phyloP scores from a whole-genome alignment of 2,329 filamentous ascomycete species.

The Fragosphaeria purpurea region DNA sequence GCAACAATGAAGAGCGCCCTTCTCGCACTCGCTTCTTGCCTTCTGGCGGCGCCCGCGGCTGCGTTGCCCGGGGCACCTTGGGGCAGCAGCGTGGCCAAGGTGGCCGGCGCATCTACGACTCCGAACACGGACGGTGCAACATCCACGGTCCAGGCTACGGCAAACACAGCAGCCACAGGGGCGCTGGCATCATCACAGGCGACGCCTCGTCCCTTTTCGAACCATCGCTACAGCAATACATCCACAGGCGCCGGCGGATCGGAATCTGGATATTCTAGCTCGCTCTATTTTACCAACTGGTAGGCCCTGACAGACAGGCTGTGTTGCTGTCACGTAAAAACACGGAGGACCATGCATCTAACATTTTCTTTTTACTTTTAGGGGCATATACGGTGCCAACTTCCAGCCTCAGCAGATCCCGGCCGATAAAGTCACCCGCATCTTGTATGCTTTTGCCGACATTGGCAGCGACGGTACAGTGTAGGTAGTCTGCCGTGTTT shows the following conservation, averaged over 20 bases:
- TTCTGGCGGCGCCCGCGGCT: too few species aligned
- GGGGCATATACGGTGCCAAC: constrained; percentile 32
- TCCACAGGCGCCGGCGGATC: background rate
- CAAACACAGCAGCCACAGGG: too few species aligned
- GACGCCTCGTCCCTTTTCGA: too few species aligned
- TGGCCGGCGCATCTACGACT: too few species aligned
- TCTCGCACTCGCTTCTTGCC: too few species aligned
- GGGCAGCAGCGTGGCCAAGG: too few species aligned
- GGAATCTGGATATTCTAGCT: constrained; percentile 23
- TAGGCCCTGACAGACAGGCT: constrained; percentile 17
- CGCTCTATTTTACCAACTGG: constrained; percentile 47
- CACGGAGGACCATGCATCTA: background rate
- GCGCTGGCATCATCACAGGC: too few species aligned
- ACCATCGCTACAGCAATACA: background rate
- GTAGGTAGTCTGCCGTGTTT: constrained; percentile 20
- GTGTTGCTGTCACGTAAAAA: too few species aligned
- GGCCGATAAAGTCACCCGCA: constrained; percentile 58
- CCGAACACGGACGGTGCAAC: too few species aligned
- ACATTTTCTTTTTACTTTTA: constrained; percentile 10
- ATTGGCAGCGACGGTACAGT: constrained; percentile 36
- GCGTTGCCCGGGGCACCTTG: too few species aligned
- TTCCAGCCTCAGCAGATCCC: constrained; percentile 60
- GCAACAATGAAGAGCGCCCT: too few species aligned
- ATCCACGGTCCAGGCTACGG: too few species aligned
- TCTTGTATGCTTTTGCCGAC: constrained; percentile 52